Evolutionary conservation across 106 monocot species (phyloP).

Genomic region (Dendrobium huoshanense): DNA sequence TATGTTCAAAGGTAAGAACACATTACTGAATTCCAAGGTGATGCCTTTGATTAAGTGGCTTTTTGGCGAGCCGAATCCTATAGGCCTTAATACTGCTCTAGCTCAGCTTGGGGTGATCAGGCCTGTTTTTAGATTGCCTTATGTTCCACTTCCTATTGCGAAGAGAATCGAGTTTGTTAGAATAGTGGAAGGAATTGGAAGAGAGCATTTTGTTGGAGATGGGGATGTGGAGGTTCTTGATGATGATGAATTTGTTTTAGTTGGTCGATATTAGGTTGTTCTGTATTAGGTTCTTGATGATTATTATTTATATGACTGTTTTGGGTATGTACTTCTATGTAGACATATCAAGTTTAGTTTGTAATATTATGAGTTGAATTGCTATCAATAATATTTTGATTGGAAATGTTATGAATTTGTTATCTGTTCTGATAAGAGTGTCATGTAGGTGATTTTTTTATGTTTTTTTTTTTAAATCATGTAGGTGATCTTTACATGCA

Average conservation of each 20-base stretch:
- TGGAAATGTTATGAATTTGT: no score
- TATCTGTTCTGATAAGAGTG: no score
- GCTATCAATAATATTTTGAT: no score
- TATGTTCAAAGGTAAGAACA: constrained; percentile 72
- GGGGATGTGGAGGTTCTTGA: constrained; percentile 64
- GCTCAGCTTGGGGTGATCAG: constrained; percentile 74
- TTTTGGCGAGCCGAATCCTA: constrained; percentile 74
- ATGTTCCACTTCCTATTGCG: constrained; percentile 57
- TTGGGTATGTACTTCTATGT: neutral
- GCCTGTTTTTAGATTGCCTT: constrained; percentile 77
- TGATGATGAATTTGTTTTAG: constrained; percentile 66
- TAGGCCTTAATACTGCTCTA: constrained; percentile 73
- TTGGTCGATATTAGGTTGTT: constrained; percentile 45
- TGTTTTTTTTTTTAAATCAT: no score
- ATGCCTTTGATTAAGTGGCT: constrained; percentile 73
- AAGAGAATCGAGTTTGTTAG: constrained; percentile 68
- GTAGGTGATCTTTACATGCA: no score
- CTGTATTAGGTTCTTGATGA: neutral
- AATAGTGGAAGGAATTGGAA: constrained; percentile 70
- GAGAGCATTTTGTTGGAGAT: constrained; percentile 75
- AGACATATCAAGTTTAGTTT: no score
- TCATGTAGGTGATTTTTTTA: no score
- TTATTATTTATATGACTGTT: neutral
- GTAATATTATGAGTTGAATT: no score
- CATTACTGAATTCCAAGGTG: constrained; percentile 45